Conservation (phyloP, 192 early-diverging fungal species). For the Gryganskiella cystojenkinii region DNA sequence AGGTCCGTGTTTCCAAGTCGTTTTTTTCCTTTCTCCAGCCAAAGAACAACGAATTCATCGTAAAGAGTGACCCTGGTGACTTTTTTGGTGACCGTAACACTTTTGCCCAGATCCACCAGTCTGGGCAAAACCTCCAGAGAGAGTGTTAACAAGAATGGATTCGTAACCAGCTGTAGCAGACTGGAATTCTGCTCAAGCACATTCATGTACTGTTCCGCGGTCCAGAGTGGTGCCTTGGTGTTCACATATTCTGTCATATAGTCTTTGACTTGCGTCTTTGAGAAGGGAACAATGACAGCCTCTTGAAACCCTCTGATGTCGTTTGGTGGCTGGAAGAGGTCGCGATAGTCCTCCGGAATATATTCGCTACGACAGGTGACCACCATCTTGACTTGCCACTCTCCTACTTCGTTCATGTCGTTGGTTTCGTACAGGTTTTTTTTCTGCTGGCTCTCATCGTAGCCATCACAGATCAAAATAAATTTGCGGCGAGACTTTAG, state of each 20-base stretch:
- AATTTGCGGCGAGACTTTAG: background rate
- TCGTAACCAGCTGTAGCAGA: no score
- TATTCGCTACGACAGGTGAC: slow-evolving; percentile 11
- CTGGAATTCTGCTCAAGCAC: no score
- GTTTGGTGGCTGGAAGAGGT: background rate
- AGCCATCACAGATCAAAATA: slow-evolving; percentile 8
- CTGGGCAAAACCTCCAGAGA: no score
- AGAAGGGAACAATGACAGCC: slow-evolving; percentile 7
- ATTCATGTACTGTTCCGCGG: no score
- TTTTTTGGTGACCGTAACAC: background rate
- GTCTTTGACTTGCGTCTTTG: background rate
- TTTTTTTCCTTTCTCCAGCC: background rate
- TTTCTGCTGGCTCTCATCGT: slow-evolving; percentile 8
- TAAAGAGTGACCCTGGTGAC: background rate
- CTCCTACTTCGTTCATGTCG: background rate
- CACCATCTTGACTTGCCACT: slow-evolving; percentile 9
- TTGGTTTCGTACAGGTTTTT: slow-evolving; percentile 2
- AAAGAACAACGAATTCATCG: no score
- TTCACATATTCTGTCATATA: background rate
- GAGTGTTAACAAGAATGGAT: no score
- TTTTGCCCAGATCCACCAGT: no score
- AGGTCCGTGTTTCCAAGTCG: background rate
- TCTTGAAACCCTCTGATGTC: background rate
- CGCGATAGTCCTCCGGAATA: background rate
- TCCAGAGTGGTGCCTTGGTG: background rate